Conservation (phyloP, 1,139 yeast genomes). For the Sugiyamaella grinbergsii region DNA sequence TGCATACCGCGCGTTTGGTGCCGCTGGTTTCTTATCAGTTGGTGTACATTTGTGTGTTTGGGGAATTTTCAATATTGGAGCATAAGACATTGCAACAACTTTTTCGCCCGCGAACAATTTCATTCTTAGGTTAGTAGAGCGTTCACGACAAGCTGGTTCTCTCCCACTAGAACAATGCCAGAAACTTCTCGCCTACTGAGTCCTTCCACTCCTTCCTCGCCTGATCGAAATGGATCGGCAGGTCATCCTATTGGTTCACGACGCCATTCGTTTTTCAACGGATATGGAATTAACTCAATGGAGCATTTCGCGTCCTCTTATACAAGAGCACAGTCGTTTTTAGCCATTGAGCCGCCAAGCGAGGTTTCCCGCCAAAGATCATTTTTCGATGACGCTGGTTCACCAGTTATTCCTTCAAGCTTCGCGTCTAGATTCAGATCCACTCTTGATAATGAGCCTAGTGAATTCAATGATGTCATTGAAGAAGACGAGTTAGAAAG, state of each 20-base stretch:
- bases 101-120: neutral
- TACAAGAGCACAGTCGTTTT: constrained; percentile 73
- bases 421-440: constrained; percentile 18
- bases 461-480: constrained; percentile 28
- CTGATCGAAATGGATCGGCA: neutral
- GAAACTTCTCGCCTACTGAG: constrained; percentile 2
- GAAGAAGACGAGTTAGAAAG: constrained; percentile 22
- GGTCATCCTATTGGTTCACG: constrained; percentile 3
- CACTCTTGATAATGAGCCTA: constrained; percentile 2
- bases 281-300: constrained; percentile 54
- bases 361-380: constrained; percentile 49
- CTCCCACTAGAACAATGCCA: neutral
- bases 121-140: too few species aligned
- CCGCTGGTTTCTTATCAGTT: too few species aligned
- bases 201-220: constrained; percentile 1
- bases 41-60: too few species aligned
- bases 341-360: constrained; percentile 53
- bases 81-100: too few species aligned
- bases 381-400: constrained; percentile 45
- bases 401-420: constrained; percentile 22
- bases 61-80: too few species aligned
- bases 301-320: constrained; percentile 78
- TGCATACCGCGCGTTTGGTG: too few species aligned
- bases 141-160: neutral
- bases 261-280: constrained; percentile 11